Evolutionary conservation across 139 green algal species (phyloP).

Genomic region (Bryopsis sp.): DNA sequence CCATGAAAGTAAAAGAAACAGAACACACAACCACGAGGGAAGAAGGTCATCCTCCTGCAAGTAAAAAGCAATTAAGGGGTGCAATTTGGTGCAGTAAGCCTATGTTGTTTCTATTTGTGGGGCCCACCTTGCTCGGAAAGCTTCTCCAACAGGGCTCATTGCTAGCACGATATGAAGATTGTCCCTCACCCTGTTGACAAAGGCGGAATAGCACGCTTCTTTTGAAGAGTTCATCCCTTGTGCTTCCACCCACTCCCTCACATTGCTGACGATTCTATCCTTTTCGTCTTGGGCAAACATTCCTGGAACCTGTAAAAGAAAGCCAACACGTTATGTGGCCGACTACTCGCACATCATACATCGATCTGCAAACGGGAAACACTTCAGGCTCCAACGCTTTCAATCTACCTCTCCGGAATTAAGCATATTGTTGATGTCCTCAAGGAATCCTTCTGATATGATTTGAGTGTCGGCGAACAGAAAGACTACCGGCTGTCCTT

Average conservation of each 20-base stretch:
- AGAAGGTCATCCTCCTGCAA: too few relatives aligned
- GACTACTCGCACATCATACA: too few relatives aligned
- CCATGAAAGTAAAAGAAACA: too few relatives aligned
- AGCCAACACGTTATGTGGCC: too few relatives aligned
- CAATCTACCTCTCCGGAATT: conserved; percentile 56
- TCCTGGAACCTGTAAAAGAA: conserved; percentile 18
- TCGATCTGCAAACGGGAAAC: not conserved
- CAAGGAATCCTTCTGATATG: conserved; percentile 58
- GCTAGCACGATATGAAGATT: conserved; percentile 76
- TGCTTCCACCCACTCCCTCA: conserved; percentile 48
- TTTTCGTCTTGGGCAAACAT: conserved; percentile 59
- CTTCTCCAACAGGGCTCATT: conserved; percentile 69
- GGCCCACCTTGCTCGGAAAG: conserved; percentile 47
- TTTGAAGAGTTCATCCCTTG: conserved; percentile 38
- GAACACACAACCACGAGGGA: too few relatives aligned
- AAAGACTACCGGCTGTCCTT: conserved; percentile 54
- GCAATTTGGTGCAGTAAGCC: not conserved
- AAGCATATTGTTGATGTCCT: conserved; percentile 76
- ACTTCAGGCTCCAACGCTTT: not conserved
- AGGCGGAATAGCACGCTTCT: conserved; percentile 56
- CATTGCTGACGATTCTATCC: conserved; percentile 55
- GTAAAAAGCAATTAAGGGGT: too few relatives aligned
- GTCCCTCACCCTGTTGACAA: conserved; percentile 61
- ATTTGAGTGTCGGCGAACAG: conserved; percentile 74
- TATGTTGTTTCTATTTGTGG: too few relatives aligned